Evolutionary conservation across 345 rosid species (phyloP).

Genomic region (Barbarea vulgaris): DNA sequence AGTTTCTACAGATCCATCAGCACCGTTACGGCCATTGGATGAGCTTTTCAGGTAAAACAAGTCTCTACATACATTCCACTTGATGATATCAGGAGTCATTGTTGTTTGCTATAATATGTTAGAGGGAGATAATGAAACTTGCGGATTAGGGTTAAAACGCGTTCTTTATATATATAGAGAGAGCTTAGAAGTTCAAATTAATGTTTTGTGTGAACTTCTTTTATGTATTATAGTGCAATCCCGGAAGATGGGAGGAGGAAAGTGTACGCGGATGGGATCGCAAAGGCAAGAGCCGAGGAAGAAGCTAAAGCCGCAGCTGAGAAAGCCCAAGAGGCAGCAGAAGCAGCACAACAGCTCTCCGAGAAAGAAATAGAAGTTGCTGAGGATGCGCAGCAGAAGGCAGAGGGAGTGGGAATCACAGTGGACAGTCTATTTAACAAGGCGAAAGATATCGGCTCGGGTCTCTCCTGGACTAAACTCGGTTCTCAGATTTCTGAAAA

Average conservation of each 20-base stretch:
- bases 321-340: constrained; percentile 62
- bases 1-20: constrained; percentile 75
- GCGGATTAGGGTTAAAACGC: neutral
- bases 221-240: constrained; percentile 52
- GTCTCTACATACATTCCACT: neutral
- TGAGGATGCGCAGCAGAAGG: constrained; percentile 62
- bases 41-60: constrained; percentile 82
- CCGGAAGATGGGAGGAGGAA: constrained; percentile 91
- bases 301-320: constrained; percentile 59
- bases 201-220: constrained; percentile 1
- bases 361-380: constrained; percentile 57
- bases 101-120: neutral
- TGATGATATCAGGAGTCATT: neutral
- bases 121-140: neutral
- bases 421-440: constrained; percentile 54
- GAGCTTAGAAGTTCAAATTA: neutral
- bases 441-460: constrained; percentile 70
- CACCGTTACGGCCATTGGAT: constrained; percentile 57
- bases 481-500: constrained; percentile 64
- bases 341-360: constrained; percentile 44
- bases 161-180: neutral
- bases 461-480: constrained; percentile 68
- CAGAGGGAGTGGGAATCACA: constrained; percentile 55
- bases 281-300: constrained; percentile 69
- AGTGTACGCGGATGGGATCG: constrained; percentile 63